Evolutionary conservation across 1,284 basidiomycete genomes (phyloP).

Genomic region (Leccinum discolor): DNA sequence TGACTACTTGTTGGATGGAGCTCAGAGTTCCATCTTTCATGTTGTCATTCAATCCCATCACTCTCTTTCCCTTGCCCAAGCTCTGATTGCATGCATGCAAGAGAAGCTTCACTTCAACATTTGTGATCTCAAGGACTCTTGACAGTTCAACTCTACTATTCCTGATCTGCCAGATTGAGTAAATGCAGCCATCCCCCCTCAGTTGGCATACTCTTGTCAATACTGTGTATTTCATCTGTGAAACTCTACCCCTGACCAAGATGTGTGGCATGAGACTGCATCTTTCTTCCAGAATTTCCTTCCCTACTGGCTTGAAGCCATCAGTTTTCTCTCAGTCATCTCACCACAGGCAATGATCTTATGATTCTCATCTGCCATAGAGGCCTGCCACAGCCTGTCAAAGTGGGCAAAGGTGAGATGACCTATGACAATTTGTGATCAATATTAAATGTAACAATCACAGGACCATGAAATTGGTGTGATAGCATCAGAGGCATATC

Average conservation of each 20-base stretch:
- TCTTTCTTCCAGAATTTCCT: neutral
- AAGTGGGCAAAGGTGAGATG: neutral
- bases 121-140: neutral
- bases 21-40: neutral
- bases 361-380: neutral
- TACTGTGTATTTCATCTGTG: neutral
- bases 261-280: neutral
- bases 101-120: neutral
- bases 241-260: neutral
- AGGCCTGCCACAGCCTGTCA: neutral
- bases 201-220: neutral
- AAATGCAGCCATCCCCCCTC: neutral
- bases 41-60: neutral
- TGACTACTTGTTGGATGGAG: neutral
- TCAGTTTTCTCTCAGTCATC: neutral
- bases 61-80: neutral
- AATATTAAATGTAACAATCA: neutral
- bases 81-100: neutral
- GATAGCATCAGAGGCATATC: neutral
- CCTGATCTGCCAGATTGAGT: neutral
- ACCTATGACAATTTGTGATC: neutral
- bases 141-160: neutral
- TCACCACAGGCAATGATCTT: neutral
- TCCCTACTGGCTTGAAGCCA: slow-evolving; percentile 1
- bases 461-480: neutral